Evolutionary conservation across 1,284 basidiomycete genomes (phyloP), one percentile per base, ranked within the genome.

Genomic region (Hemileia vastatrix): DNA sequence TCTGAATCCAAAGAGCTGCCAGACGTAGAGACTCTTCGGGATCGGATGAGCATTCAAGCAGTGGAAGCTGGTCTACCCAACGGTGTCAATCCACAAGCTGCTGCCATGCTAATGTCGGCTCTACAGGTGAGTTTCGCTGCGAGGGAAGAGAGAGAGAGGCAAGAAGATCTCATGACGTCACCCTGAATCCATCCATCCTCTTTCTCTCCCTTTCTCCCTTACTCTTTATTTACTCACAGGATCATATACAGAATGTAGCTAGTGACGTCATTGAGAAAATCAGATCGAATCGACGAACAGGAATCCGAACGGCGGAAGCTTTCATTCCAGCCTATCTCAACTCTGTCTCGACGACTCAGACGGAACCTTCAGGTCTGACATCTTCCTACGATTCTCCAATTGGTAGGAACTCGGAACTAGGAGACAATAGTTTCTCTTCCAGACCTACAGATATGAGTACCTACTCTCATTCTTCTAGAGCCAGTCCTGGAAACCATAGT

Each of bases 41-140:
- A 78, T 58, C 68, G 77, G 4, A 78, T 78, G 77, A 70, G 71
- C 19, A 59, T 75, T 6, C 56, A 74, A 15, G 76, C 77, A 4
- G 76, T 76, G 47, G 73, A 78, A 53, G 68, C 67, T 2, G 76
- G 76, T 13, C 66, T 78, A 59, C 54, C 65, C 0, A 70, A 68
- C 0, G 77, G 77, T 11, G 71, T 76, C 4, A 69, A 72, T 21
- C 60, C 67, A 0, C 71, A 76, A 50, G 75, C 76, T 1, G 76
- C 75, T 2, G 75, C 72, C 8, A 67, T 76, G 60, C 65, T 74
- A 8, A 67, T 72, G 19, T 65, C 68, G 6, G 76, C 76, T 13
- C 65, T 77, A 15, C 71, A 77, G 53, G 71, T 71, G 55, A 45
- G 67, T 56, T 15, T 24, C n/a, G n/a, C n/a, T n/a, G n/a, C n/a